These are phyloP conservation scores for Asterophora lycoperdoides DNA, from an alignment of 768 basidiomycete genomes.

Conservation along the genomic window DNA sequence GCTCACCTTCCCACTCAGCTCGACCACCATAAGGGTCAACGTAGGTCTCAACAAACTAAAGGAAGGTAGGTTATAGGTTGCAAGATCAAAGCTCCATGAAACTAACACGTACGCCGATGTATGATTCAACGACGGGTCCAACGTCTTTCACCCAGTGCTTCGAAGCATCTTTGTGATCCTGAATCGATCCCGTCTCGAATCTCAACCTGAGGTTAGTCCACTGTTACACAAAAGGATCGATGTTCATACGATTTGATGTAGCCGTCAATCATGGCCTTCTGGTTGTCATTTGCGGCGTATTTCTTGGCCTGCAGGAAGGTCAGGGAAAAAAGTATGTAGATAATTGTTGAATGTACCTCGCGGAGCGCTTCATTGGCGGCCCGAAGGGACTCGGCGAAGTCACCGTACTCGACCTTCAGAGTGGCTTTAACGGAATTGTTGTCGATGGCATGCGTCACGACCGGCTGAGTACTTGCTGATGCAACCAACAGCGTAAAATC, in stretches of 20 bases:
- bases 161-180: constrained; percentile 75
- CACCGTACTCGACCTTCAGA: constrained; percentile 70
- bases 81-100: neutral
- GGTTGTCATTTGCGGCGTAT: constrained; percentile 68
- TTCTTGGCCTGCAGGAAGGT: constrained; percentile 56
- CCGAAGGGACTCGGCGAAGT: constrained; percentile 55
- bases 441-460: constrained; percentile 43
- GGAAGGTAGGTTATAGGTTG: neutral
- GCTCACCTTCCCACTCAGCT: constrained; percentile 85
- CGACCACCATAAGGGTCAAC: constrained; percentile 89
- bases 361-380: constrained; percentile 52
- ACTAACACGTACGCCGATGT: constrained; percentile 55
- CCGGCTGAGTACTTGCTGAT: constrained; percentile 46
- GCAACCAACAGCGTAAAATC: constrained; percentile 75
- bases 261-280: constrained; percentile 66
- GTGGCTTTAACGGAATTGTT: constrained; percentile 39
- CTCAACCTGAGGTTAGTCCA: constrained; percentile 29
- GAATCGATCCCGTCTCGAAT: constrained; percentile 74
- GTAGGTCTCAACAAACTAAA: constrained; percentile 73
- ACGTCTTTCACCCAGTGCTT: constrained; percentile 82
- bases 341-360: constrained; percentile 38
- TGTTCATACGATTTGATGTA: constrained; percentile 71
- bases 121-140: constrained; percentile 83
- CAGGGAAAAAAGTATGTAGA: neutral
- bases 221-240: neutral